Evolutionary conservation across 164 flowering plant genomes (phyloP), one percentile per base, ranked within the genome.

Genomic region (Kingdonia uniflora): DNA sequence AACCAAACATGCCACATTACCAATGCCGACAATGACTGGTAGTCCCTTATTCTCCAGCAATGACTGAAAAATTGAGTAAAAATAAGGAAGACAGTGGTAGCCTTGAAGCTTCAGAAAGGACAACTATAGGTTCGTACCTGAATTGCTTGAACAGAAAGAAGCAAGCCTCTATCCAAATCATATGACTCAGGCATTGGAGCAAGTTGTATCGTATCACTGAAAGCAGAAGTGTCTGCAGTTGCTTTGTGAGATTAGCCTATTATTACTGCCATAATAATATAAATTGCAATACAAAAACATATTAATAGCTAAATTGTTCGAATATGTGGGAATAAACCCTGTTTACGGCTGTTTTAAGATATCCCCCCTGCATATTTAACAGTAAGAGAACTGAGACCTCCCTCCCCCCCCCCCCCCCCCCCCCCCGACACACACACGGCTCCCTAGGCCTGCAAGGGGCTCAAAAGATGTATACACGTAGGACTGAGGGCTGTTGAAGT

Each of bases 11-110:
- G 14, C 47, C 24, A 56, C 12, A 63, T 66, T 80, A 94, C 99
- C 99, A 55, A 94, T 94, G 69, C 99, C 99, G 68, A 94, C 97
- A 60, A 94, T 77, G 29, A 94, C 82, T 6, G 97, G 99, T n/a
- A 66, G 73, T 52, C 96, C 97, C 59, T 85, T 89, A 44, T 76
- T 81, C 80, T 89, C 99, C 80, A 94, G 67, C 71, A 94, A 70
- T 44, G 87, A 95, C 99, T 94, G 87, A 70, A 79, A 74, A 12
- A 37, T 39, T 35, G 51, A 17, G 51, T 5, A 13, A 5, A 14
- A 15, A 7, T 17, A 21, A 1, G 26, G 14, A 41, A 40, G 1
- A 22, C 6, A 6, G 37, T 39, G 6, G 42, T 19, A 59, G 16
- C 25, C 19, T 38, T 54, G 49, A 62, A 37, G 24, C 14, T 19